Base-by-base conservation (phyloP, 192 early-diverging fungal genomes). In the Umbelopsis sp. region DNA sequence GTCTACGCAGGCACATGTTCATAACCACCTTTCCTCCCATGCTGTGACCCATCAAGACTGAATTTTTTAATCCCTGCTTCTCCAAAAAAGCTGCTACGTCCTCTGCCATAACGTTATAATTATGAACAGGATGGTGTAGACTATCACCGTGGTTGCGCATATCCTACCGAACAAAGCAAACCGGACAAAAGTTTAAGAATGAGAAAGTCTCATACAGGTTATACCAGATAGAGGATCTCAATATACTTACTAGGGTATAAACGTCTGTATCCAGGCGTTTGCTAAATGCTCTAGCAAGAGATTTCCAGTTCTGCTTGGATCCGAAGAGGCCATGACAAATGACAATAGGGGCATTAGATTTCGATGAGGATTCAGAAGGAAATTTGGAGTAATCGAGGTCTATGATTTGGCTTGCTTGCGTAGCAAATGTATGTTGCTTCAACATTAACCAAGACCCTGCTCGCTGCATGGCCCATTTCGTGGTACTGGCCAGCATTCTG, bases 141-240 rank as follows among this genome's bases (percentile, higher is more conserved):
- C 94, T 96, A 32, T 94, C 93, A 26, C 97, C 97, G 74, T 98
- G 97, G 81, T 98, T 98, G 25, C 97, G 86, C 68, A 96, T 83
- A 79, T 98, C 97, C 87, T 88, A 43, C 21, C 45, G 65, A 31
- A 43, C 21, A 3, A 34, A 4, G 26, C 10, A 17, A 32, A 0
- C n/a, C n/a, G n/a, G n/a, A n/a, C n/a, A n/a, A n/a, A n/a, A n/a
- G n/a, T n/a, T n/a, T n/a, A n/a, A n/a, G n/a, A n/a, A n/a, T n/a
- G n/a, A n/a, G n/a, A n/a, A n/a, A n/a, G n/a, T n/a, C n/a, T n/a
- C n/a, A n/a, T n/a, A n/a, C n/a, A n/a, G n/a, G n/a, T n/a, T n/a
- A n/a, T n/a, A n/a, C n/a, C n/a, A n/a, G n/a, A n/a, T n/a, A n/a
- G n/a, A n/a, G n/a, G n/a, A n/a, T n/a, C n/a, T n/a, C n/a, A n/a